Evolutionary conservation across 1,284 basidiomycete species (phyloP).

Genomic region (Phylloboletellus chloephorus): DNA sequence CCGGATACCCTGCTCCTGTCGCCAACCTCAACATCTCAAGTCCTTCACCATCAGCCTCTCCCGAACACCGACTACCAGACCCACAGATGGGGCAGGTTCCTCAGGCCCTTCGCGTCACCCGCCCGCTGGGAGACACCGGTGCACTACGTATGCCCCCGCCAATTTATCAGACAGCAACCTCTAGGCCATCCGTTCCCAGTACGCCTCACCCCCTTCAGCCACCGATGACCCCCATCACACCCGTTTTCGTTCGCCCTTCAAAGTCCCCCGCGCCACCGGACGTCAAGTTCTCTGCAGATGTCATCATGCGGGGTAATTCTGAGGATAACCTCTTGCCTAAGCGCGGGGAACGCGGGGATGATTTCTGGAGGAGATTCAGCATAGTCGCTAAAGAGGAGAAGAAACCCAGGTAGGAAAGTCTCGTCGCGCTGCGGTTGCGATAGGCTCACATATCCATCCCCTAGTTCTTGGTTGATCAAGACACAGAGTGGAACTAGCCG

Average conservation of each 20-base stretch:
- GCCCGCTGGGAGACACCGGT: conserved; percentile 21
- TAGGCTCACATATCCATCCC: conserved; percentile 5
- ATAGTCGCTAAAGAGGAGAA: conserved; percentile 71
- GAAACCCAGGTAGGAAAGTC: conserved; percentile 46
- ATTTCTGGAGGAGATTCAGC: conserved; percentile 81
- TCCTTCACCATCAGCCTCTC: conserved; percentile 39
- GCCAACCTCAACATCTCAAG: conserved; percentile 54
- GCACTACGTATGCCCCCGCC: conserved; percentile 29
- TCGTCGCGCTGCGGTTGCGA: neutral
- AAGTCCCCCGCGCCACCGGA: conserved; percentile 37
- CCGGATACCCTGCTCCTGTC: conserved; percentile 66
- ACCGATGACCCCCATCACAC: conserved; percentile 70
- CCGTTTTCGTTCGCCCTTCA: conserved; percentile 65
- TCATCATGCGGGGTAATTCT: conserved; percentile 61
- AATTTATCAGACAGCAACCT: conserved; percentile 33
- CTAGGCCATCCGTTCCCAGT: conserved; percentile 33
- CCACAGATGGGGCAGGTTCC: conserved; percentile 43
- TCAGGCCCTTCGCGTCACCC: conserved; percentile 25
- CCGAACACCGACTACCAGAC: conserved; percentile 32
- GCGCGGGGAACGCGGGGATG: conserved; percentile 66
- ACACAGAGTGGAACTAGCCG: conserved; percentile 48
- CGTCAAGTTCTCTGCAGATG: conserved; percentile 47
- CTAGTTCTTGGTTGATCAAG: conserved; percentile 62
- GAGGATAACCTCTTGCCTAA: conserved; percentile 64
- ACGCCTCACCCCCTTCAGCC: conserved; percentile 69